phyloP scores from a whole-genome alignment of 225 moss, liverwort and hornwort genomes.

The Polytrichum commune region DNA sequence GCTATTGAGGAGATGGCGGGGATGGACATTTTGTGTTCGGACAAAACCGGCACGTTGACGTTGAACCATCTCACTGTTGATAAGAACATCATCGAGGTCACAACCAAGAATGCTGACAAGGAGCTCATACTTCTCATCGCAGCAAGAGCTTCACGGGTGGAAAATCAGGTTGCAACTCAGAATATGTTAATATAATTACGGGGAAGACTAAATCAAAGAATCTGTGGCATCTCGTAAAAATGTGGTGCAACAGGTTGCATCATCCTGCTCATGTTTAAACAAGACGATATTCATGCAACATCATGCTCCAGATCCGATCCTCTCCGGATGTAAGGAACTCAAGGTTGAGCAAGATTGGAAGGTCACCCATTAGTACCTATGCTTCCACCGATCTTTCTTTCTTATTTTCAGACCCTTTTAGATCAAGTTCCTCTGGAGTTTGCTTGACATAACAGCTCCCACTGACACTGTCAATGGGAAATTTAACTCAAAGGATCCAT shows the following conservation, averaged over 20 bases:
- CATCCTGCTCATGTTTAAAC: background rate
- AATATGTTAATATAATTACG: background rate
- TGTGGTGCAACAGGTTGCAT: no score
- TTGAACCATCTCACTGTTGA: slow-evolving; percentile 64
- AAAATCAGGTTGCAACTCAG: slow-evolving; percentile 35
- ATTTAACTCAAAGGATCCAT: no score
- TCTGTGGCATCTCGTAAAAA: background rate
- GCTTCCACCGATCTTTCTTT: no score
- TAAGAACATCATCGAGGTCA: slow-evolving; percentile 51
- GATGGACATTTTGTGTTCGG: slow-evolving; percentile 73
- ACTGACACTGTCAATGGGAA: no score
- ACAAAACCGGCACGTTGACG: slow-evolving; percentile 76
- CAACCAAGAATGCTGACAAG: slow-evolving; percentile 25
- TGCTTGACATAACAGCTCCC: no score
- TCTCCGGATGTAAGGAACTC: no score
- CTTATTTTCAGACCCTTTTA: no score
- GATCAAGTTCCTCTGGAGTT: no score
- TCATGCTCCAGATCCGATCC: no score
- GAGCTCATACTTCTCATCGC: slow-evolving; percentile 36
- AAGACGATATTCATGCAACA: no score
- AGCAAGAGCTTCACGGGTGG: slow-evolving; percentile 37
- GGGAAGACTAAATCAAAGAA: background rate
- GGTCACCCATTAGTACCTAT: no score
- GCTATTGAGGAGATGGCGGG: slow-evolving; percentile 79
- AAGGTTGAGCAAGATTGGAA: no score